Evolutionary conservation across 768 basidiomycete species (phyloP).

Genomic region (Xanthoconium purpureum): DNA sequence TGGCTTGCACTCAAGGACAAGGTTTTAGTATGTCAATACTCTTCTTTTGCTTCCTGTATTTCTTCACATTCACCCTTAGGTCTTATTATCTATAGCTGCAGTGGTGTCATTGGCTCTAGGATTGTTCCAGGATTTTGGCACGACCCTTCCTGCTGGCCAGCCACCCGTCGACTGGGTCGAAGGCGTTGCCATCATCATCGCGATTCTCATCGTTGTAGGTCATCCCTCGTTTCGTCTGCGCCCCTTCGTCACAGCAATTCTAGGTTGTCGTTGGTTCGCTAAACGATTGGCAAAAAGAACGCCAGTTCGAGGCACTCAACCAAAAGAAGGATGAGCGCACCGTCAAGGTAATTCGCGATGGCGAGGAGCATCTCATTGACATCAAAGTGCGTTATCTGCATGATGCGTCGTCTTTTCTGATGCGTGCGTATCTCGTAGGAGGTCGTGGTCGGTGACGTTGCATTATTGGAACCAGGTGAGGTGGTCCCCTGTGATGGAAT

Average conservation of each 20-base stretch:
- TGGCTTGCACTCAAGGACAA: conserved; percentile 88
- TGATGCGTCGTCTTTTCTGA: conserved; percentile 5
- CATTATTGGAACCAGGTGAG: conserved; percentile 91
- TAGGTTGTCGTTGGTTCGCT: conserved; percentile 88
- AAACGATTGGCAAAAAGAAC: conserved; percentile 99
- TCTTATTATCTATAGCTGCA: conserved; percentile 89
- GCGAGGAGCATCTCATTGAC: conserved; percentile 68
- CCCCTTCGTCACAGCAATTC: neutral
- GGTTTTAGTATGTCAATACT: conserved; percentile 60
- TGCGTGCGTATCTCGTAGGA: conserved; percentile 47
- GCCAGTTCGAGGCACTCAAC: conserved; percentile 89
- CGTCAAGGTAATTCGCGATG: conserved; percentile 78
- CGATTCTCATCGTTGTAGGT: conserved; percentile 70
- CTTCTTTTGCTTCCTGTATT: neutral
- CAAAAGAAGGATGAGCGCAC: conserved; percentile 93
- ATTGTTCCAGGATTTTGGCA: conserved; percentile 90
- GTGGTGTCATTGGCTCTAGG: conserved; percentile 91
- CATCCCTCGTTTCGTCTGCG: neutral
- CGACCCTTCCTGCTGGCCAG: conserved; percentile 49
- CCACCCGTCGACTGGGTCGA: conserved; percentile 97
- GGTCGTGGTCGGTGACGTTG: conserved; percentile 91
- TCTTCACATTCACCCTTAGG: conserved; percentile 40
- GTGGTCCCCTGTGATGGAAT: conserved; percentile 95
- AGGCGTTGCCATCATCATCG: conserved; percentile 79
- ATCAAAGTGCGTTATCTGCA: conserved; percentile 59